These are phyloP conservation scores for Paecilomyces niveus DNA, from an alignment of 2,329 filamentous ascomycete species.

Conservation along the genomic window DNA sequence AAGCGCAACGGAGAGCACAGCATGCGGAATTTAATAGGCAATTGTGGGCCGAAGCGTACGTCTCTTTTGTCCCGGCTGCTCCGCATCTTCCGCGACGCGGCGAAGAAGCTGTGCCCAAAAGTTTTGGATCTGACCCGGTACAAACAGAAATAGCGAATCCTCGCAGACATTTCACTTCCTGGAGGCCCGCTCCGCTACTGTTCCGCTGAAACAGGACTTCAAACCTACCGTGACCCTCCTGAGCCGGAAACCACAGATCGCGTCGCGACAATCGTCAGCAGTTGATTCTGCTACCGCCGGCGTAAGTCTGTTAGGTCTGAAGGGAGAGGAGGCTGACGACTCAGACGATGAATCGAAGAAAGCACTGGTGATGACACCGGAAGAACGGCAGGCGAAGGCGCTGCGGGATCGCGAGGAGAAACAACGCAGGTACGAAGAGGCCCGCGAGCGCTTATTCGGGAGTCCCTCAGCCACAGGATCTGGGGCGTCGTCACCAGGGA, in stretches of 20 bases:
- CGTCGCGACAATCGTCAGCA: constrained; percentile 50
- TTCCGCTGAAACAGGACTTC: constrained; percentile 64
- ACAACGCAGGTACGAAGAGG: constrained; percentile 83
- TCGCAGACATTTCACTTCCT: constrained; percentile 70
- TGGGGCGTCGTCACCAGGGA: constrained; percentile 56
- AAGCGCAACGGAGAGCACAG: constrained; percentile 68
- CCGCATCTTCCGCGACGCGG: neutral
- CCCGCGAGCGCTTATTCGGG: constrained; percentile 79
- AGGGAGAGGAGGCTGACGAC: constrained; percentile 52
- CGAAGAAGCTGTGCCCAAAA: neutral
- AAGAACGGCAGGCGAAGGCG: constrained; percentile 71
- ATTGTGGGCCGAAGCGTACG: constrained; percentile 82
- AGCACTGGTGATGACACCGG: constrained; percentile 59
- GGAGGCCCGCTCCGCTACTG: constrained; percentile 50
- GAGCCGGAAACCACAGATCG: constrained; percentile 69
- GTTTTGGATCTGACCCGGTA: neutral
- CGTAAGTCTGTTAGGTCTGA: constrained; percentile 41
- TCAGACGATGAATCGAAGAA: constrained; percentile 57
- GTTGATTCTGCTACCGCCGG: constrained; percentile 36
- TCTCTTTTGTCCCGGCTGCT: neutral
- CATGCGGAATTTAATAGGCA: constrained; percentile 79
- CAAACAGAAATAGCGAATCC: constrained; percentile 53
- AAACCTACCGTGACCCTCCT: constrained; percentile 79
- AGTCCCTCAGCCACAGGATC: constrained; percentile 40
- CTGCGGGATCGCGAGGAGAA: constrained; percentile 80